Conservation (phyloP, 2,329 filamentous ascomycete genomes). For the Graphium sp. region DNA sequence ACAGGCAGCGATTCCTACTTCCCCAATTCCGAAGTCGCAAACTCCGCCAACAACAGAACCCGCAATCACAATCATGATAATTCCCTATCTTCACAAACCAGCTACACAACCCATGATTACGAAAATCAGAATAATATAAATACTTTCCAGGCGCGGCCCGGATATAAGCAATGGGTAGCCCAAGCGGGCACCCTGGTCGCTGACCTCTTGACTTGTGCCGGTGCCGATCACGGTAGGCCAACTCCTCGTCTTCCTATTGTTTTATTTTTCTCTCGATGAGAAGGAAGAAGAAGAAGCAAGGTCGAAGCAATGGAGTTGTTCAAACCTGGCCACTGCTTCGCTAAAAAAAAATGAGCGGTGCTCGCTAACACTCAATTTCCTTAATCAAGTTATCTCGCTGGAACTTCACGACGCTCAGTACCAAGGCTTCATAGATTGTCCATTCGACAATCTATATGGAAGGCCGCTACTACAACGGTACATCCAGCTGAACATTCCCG, state of each 20-base stretch:
- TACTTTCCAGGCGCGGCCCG: slow-evolving; percentile 62
- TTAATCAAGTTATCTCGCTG: slow-evolving; percentile 89
- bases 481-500: slow-evolving; percentile 66
- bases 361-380: too few species aligned
- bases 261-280: neutral
- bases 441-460: slow-evolving; percentile 92
- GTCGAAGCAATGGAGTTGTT: too few species aligned
- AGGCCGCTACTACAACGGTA: slow-evolving; percentile 55
- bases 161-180: slow-evolving; percentile 97
- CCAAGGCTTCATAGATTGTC: slow-evolving; percentile 97
- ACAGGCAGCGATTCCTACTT: slow-evolving; percentile 11
- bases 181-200: slow-evolving; percentile 92
- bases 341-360: too few species aligned
- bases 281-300: too few species aligned
- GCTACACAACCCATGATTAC: slow-evolving; percentile 48
- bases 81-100: slow-evolving; percentile 24
- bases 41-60: slow-evolving; percentile 14
- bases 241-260: neutral
- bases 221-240: slow-evolving; percentile 60
- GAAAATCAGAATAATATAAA: slow-evolving; percentile 38
- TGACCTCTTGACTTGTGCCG: slow-evolving; percentile 85
- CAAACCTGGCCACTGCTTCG: too few species aligned
- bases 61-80: slow-evolving; percentile 19
- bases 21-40: slow-evolving; percentile 7
- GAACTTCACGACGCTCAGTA: slow-evolving; percentile 94